These are phyloP conservation scores for Jaltomata sinuosa DNA, from an alignment of 257 asterid species.

Conservation along the genomic window DNA sequence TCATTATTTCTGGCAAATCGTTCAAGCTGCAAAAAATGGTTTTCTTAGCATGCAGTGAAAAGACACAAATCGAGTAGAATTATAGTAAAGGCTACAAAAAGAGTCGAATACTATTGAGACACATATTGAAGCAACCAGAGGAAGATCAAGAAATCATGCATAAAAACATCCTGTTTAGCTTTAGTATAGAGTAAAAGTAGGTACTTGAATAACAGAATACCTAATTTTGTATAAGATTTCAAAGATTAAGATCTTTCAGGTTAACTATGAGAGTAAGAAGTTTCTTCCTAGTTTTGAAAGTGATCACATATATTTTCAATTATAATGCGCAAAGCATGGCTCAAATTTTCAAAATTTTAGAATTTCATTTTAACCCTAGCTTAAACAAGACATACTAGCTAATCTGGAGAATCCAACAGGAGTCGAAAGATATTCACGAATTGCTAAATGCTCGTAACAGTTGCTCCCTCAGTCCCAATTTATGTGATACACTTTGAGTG, in stretches of 20 bases:
- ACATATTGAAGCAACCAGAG: not conserved
- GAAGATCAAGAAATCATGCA: not conserved
- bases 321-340: not conserved
- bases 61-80: not conserved
- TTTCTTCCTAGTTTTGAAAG: not conserved
- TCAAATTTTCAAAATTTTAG: not conserved
- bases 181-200: not conserved
- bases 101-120: not conserved
- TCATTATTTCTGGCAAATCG: slow-evolving; percentile 71
- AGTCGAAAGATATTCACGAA: not conserved
- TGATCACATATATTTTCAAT: not conserved
- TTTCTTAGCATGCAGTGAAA: slow-evolving; percentile 8
- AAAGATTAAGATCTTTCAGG: not conserved
- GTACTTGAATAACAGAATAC: not conserved
- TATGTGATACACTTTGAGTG: not conserved
- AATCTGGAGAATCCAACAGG: not conserved
- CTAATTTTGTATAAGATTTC: not conserved
- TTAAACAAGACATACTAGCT: not conserved
- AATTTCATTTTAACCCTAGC: not conserved
- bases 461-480: not conserved
- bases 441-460: not conserved
- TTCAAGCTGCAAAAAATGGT: slow-evolving; percentile 35
- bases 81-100: not conserved
- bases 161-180: not conserved
- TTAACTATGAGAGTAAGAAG: not conserved